These are phyloP conservation scores for Pythium oligandrum DNA, from an alignment of 352 stramenopile genomes.

Conservation along the genomic window DNA sequence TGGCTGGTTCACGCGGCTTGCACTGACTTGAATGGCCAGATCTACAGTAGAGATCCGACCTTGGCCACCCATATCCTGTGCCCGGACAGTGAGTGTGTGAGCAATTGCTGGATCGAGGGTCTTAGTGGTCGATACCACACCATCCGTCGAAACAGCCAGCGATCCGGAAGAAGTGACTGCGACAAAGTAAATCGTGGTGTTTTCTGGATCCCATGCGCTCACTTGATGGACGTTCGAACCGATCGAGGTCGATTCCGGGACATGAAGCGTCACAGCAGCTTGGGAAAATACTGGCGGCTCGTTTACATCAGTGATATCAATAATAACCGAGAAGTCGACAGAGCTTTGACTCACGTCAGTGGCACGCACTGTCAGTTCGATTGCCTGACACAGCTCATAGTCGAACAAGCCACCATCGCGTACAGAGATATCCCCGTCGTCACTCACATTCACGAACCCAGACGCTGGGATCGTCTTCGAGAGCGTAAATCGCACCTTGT, in stretches of 20 bases:
- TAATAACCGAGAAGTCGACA: constrained; percentile 13
- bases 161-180: no score
- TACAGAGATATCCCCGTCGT: constrained; percentile 1
- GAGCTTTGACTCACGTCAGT: constrained; percentile 9
- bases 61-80: constrained; percentile 8
- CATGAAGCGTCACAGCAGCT: constrained; percentile 7
- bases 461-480: constrained; percentile 3
- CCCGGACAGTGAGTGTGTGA: constrained; percentile 14
- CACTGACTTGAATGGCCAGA: constrained; percentile 5
- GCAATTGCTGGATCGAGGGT: constrained; percentile 2
- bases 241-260: constrained; percentile 4
- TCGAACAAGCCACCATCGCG: constrained; percentile 9
- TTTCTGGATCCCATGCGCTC: constrained; percentile 7
- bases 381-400: constrained; percentile 11
- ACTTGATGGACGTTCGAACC: constrained; percentile 4
- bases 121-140: no score
- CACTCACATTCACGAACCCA: constrained; percentile 8
- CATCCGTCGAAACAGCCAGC: no score
- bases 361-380: constrained; percentile 12
- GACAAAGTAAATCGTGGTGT: neutral
- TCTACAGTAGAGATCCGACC: constrained; percentile 8
- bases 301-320: constrained; percentile 27
- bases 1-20: constrained; percentile 16
- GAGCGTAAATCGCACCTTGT: constrained; percentile 11
- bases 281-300: constrained; percentile 24